phyloP scores from a whole-genome alignment of 73 alveolate species.

The Paramecium primaurelia region DNA sequence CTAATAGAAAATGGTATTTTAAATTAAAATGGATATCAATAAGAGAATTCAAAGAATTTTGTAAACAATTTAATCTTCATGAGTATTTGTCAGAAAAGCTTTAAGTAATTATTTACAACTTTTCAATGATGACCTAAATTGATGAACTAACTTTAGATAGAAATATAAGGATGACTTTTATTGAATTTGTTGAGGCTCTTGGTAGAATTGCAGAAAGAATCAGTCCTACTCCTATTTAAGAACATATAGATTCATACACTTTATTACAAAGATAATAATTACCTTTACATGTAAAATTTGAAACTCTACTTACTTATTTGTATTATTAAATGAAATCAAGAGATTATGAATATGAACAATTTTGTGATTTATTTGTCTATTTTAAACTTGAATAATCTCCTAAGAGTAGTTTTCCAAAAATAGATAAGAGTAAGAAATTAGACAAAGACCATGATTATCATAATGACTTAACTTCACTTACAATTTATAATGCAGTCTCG shows the following conservation, averaged over 20 bases:
- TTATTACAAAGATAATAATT: not conserved
- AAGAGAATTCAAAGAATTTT: conserved; percentile 73
- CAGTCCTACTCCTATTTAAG: conserved; percentile 47
- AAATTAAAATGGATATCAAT: conserved; percentile 62
- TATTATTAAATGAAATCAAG: not conserved
- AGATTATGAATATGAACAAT: conserved; percentile 8
- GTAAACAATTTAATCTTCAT: conserved; percentile 25
- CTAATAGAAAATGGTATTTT: not conserved
- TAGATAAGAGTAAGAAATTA: not conserved
- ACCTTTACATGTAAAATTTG: conserved; percentile 53
- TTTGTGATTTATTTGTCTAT: not conserved
- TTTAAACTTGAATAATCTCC: not conserved
- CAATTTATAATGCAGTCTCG: not conserved
- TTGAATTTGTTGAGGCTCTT: conserved; percentile 78
- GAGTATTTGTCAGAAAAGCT: conserved; percentile 70
- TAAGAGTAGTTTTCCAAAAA: not conserved
- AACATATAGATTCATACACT: not conserved
- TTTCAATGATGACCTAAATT: conserved; percentile 79
- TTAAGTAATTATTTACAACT: conserved; percentile 74
- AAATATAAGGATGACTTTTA: conserved; percentile 67
- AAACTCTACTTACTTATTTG: conserved; percentile 12
- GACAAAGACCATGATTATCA: not conserved
- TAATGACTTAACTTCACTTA: not conserved
- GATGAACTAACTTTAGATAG: conserved; percentile 75
- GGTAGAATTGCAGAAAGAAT: conserved; percentile 75